Evolutionary conservation across 176 grass and related monocot species (phyloP), one percentile per base, ranked within the genome.

Genomic region (Oryza officinalis): DNA sequence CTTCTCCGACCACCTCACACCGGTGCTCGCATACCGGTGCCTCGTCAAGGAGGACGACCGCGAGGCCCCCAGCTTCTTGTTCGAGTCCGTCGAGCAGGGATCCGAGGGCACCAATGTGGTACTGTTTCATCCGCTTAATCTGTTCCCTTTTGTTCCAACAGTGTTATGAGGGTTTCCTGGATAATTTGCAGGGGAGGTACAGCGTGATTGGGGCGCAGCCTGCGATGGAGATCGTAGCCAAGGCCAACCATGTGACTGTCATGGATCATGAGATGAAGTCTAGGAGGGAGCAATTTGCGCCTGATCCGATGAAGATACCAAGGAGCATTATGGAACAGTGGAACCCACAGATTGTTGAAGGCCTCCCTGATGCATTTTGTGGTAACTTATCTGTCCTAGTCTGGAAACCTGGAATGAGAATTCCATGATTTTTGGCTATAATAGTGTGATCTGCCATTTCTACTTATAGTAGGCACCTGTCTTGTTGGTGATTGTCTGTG

Each of bases 61-160:
- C 10, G 92, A 98, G 65, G 90, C 95, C 9, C 95, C 95, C 68
- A 98, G 95, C 64, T 98, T 98, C 82, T 91, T 98, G 27, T 98
- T 98, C 20, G 95, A 98, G 79, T 91, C 95, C 10, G 95, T 98
- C 8, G 95, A 98, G 86, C 95, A 98, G 89, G 92, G 90, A 40
- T 59, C 79, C 54, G 77, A 88, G 54, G 95, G 95, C 61, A 98
- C 90, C 63, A 98, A 95, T 80, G 90, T 94, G 76, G 95, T 98
- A 59, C 27, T 74, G 35, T 23, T 63, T 44, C 66, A 44, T n/a
- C 70, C 22, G 13, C 14, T 32, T 44, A 4, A 4, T 54, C n/a
- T 12, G 5, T 41, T 25, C 47, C 33, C 10, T 14, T 10, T 54
- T 79, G 17, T 59, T 67, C 31, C 31, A 65, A 26, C 41, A 65